These are phyloP conservation scores for Stentor coeruleus DNA, from an alignment of 73 alveolate genomes.

Conservation along the genomic window DNA sequence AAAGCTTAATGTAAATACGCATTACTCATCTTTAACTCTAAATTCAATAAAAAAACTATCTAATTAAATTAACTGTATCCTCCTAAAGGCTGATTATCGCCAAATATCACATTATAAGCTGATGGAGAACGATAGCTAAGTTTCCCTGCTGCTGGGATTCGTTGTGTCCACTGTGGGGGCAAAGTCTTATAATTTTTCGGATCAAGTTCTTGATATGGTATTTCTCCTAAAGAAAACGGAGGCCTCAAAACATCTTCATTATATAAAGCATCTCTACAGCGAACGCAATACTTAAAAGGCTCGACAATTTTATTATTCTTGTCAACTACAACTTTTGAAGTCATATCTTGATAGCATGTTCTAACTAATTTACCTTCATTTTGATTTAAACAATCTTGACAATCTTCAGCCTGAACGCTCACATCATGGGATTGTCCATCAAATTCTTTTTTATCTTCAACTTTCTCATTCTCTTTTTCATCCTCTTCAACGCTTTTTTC, in stretches of 20 bases:
- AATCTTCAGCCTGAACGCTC: neutral
- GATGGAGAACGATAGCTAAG: slow-evolving; percentile 22
- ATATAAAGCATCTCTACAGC: slow-evolving; percentile 13
- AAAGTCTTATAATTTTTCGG: slow-evolving; percentile 47
- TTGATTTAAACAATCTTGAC: neutral
- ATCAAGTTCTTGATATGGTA: slow-evolving; percentile 36
- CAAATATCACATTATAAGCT: slow-evolving; percentile 13
- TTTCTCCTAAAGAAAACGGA: slow-evolving; percentile 26
- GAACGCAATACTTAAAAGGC: slow-evolving; percentile 21
- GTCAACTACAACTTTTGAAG: slow-evolving; percentile 22
- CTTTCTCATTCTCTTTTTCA: slow-evolving; percentile 15
- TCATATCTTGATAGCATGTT: slow-evolving; percentile 36
- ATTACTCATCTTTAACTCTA: no score
- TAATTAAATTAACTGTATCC: neutral
- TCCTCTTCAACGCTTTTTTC: neutral
- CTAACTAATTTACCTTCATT: slow-evolving; percentile 35
- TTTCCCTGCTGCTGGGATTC: slow-evolving; percentile 50
- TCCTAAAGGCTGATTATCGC: neutral
- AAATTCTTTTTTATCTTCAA: neutral
- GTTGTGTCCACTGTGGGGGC: slow-evolving; percentile 47
- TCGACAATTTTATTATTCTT: neutral
- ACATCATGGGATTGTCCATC: neutral
- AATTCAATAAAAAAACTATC: neutral
- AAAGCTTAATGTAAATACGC: no score
- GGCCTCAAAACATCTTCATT: slow-evolving; percentile 28